Base-by-base conservation (phyloP, 1,284 basidiomycete genomes). In the Termitomyces sp. region DNA sequence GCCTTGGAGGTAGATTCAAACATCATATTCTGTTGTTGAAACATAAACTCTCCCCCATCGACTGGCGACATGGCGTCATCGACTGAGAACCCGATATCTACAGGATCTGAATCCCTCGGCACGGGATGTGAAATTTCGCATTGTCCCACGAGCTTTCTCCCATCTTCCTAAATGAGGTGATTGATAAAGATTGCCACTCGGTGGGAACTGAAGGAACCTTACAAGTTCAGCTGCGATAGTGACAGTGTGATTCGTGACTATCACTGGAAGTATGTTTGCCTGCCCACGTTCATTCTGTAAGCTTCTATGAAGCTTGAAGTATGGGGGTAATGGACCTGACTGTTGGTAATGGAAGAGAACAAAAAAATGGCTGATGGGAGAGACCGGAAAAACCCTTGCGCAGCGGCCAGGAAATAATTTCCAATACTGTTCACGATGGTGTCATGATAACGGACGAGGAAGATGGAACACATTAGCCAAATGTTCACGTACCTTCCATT, bases 101-200 rank as follows among this genome's bases (percentile, higher is more conserved):
- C 56, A 39, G 54, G 54, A 13, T 43, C 19, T 16, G 60, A 40
- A 31, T 68, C 63, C 46, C 68, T 62, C 61, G 71, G 67, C 6
- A 90, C 80, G 0, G 96, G 96, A 68, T 99, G 96, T 0, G 93
- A 97, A 59, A 99, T 97, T 65, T 97, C 93, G 67, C 94, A 97
- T 71, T 99, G 96, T 1, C 96, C 96, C 24, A 97, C 86, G 24
- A 98, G 80, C 46, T 80, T 82, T 31, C 78, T 74, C 6, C 88
- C 89, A 62, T 95, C 83, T 64, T 86, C 83, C 91, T 92, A 61
- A 14, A 40, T n/a, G 11, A 41, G 34, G 31, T 46, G 35, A 48
- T 33, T 21, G 28, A 54, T 18, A 38, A 44, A 34, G 40, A 52
- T 48, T 21, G 30, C 38, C 43, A 50, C 42, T 39, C 26, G 16